Percentiles rank a stretch among this genome's conserved stretches.
Evolutionary conservation across 352 stramenopile species (phyloP).

Genomic region (Globisporangium takayamanum): DNA sequence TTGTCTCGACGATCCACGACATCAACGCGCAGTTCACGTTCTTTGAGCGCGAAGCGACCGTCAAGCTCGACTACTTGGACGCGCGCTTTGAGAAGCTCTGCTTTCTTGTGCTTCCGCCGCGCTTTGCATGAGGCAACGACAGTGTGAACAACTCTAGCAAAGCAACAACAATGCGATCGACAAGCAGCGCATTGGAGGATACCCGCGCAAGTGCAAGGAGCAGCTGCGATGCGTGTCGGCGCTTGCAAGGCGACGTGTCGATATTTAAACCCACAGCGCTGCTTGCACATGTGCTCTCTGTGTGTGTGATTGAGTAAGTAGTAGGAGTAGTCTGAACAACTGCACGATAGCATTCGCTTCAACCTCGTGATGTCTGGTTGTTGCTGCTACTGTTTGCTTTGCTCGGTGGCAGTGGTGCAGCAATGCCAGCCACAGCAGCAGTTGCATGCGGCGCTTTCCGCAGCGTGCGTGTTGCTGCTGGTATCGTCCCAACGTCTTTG

Average conservation of each 20-base stretch:
- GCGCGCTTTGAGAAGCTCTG: constrained; percentile 55
- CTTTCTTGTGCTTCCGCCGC: constrained; percentile 30
- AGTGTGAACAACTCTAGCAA: background rate
- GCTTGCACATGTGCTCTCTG: too few relatives aligned
- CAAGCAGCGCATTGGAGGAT: too few relatives aligned
- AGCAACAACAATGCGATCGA: too few relatives aligned
- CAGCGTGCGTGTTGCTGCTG: constrained; percentile 3
- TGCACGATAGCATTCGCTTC: background rate
- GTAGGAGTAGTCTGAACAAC: background rate
- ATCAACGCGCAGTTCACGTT: constrained; percentile 37
- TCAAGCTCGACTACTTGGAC: constrained; percentile 62
- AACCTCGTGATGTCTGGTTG: constrained; percentile 5
- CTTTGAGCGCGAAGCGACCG: constrained; percentile 44
- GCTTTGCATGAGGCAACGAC: constrained; percentile 9
- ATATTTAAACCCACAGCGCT: too few relatives aligned
- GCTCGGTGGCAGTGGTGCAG: constrained; percentile 1
- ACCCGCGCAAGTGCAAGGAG: too few relatives aligned
- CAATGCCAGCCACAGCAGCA: background rate
- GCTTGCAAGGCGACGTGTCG: too few relatives aligned
- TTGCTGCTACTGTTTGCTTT: constrained; percentile 3
- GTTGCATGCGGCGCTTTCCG: constrained; percentile 9
- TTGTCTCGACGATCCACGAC: constrained; percentile 27
- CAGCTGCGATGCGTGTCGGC: too few relatives aligned
- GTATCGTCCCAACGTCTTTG: background rate
- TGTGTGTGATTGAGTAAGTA: background rate